Evolutionary conservation across 1,284 basidiomycete species (phyloP).

Genomic region (Trametes polyzona): DNA sequence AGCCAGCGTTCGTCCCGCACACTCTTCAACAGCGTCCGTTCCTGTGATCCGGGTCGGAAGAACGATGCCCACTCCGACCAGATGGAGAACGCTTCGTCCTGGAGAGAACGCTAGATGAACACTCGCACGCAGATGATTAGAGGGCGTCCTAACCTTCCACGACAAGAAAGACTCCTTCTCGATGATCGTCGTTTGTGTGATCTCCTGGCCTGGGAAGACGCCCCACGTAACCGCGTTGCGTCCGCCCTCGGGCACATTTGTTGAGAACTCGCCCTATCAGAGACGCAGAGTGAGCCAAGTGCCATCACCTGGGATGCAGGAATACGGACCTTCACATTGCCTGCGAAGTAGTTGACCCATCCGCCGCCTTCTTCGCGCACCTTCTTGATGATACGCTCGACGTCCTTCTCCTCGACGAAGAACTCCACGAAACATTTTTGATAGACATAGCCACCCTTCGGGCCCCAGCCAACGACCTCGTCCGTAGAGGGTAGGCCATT

Average conservation of each 20-base stretch:
- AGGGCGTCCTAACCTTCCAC: conserved; percentile 74
- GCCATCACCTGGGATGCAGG: background rate
- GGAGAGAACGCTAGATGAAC: conserved; percentile 2
- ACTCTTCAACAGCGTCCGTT: conserved; percentile 73
- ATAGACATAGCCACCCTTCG: conserved; percentile 89
- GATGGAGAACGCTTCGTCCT: conserved; percentile 97
- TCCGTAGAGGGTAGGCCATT: conserved; percentile 81
- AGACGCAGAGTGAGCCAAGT: conserved; percentile 51
- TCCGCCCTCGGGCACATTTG: conserved; percentile 79
- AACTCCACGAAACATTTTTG: conserved; percentile 99
- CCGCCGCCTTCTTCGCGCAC: conserved; percentile 60
- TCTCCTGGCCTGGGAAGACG: conserved; percentile 95
- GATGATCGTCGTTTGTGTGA: conserved; percentile 97
- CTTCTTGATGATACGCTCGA: conserved; percentile 65
- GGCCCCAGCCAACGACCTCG: conserved; percentile 90
- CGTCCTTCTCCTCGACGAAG: conserved; percentile 74
- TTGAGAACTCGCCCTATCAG: conserved; percentile 76
- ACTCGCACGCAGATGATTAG: background rate
- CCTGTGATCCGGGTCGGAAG: conserved; percentile 77
- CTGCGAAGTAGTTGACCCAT: conserved; percentile 87
- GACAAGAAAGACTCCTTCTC: conserved; percentile 90
- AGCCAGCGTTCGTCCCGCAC: conserved; percentile 85
- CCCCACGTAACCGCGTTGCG: conserved; percentile 99
- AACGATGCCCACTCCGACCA: conserved; percentile 95
- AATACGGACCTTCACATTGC: conserved; percentile 68